Evolutionary conservation across 768 basidiomycete species (phyloP), one percentile per base, ranked within the genome.

Genomic region (Lyophyllum shimeji): DNA sequence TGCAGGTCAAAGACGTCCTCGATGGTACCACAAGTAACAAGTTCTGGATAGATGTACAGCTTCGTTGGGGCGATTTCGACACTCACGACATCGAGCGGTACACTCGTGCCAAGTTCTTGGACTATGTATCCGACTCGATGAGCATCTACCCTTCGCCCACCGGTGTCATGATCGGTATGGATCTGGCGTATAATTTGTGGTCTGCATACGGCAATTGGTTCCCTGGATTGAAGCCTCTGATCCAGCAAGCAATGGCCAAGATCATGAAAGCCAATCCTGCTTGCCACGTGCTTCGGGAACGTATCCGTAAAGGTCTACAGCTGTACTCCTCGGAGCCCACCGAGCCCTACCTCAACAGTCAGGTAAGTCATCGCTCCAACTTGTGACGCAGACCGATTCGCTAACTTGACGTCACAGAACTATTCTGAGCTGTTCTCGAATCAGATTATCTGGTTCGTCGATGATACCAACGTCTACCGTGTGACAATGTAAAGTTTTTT

Each of bases 221-320:
- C 89, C 97, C 97, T 13, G 96, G 97, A 45, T 84, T 98, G 82
- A 98, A 98, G 74, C 95, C 95, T 4, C 81, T 99, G 58, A 88
- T 99, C 56, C 96, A 97, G 70, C 95, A 97, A 73, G 97, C 96
- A 5, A 97, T 99, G 95, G 94, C 91, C 12, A 99, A 98, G 82
- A 90, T 99, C 71, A 96, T 98, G 94, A 99, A 99, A 74, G 97
- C 97, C 50, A 98, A 99, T 66, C 97, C 97, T 23, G 97, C 97
- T 13, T 87, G 90, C 52, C 97, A 98, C 68, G 97, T 99, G 40
- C 77, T 99, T 54, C 91, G 97, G 52, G 97, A 99, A 75, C 97
- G 97, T 75, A 98, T 99, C 65, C 86, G 97, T 64, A 99, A 99
- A 75, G 96, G 95, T 71, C 82, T 99, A 20, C 97, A 98, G 70